Evolutionary conservation across 78 protist genomes (phyloP).

Genomic region (Dictyostelium discoideum): dicty_2.7 NC_007089.4:4842501-4843000

Average conservation of each 20-base stretch:
- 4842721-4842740: slow-evolving; percentile 66
- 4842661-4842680: slow-evolving; percentile 23
- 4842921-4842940: slow-evolving; percentile 44
- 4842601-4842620: slow-evolving; percentile 63
- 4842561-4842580: slow-evolving; percentile 10
- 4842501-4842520: slow-evolving; percentile 63
- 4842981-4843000: slow-evolving; percentile 32
- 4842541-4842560: slow-evolving; percentile 35
- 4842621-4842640: slow-evolving; percentile 52
- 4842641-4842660: slow-evolving; percentile 53
- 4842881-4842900: slow-evolving; percentile 37
- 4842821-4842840: slow-evolving; percentile 40
- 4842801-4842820: slow-evolving; percentile 41
- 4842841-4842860: slow-evolving; percentile 23
- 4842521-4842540: slow-evolving; percentile 21
- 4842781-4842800: slow-evolving; percentile 46
- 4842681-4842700: slow-evolving; percentile 43
- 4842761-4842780: slow-evolving; percentile 21
- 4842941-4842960: slow-evolving; percentile 53
- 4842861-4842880: slow-evolving; percentile 18
- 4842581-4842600: slow-evolving; percentile 31
- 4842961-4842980: slow-evolving; percentile 59
- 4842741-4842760: slow-evolving; percentile 54
- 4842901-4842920: slow-evolving; percentile 45
- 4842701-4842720: not conserved